Conservation (phyloP, 1,284 basidiomycete species). For the Cryptococcus wingfieldii region DNA sequence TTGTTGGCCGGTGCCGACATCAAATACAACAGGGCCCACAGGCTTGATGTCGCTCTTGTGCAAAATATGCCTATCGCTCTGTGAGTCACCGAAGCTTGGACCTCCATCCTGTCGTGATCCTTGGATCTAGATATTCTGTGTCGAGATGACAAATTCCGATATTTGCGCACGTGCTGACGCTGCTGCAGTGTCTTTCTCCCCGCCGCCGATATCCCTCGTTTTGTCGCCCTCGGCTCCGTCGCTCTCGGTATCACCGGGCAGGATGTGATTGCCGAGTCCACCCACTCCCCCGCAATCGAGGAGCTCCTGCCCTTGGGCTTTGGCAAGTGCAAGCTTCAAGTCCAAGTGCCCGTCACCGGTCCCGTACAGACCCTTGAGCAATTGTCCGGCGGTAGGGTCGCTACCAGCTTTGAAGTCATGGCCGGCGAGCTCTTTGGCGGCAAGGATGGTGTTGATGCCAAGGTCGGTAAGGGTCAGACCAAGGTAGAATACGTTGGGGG, state of each 20-base stretch:
- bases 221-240: constrained; percentile 96
- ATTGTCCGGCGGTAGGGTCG: constrained; percentile 84
- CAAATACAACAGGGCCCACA: constrained; percentile 82
- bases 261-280: constrained; percentile 90
- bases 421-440: constrained; percentile 69
- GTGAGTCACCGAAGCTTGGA: constrained; percentile 50
- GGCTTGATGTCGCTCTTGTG: constrained; percentile 87
- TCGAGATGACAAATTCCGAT: neutral
- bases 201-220: constrained; percentile 95
- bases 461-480: constrained; percentile 55
- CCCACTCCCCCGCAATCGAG: constrained; percentile 69
- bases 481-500: constrained; percentile 94
- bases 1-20: constrained; percentile 92
- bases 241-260: constrained; percentile 63
- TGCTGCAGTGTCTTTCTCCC: constrained; percentile 85
- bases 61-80: constrained; percentile 91
- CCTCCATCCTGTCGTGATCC: neutral
- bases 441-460: constrained; percentile 59
- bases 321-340: constrained; percentile 89
- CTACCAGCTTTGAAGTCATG: constrained; percentile 89
- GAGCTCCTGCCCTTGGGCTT: constrained; percentile 85
- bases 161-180: neutral
- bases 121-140: neutral
- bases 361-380: constrained; percentile 68
- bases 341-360: constrained; percentile 84